These are phyloP conservation scores for Trichophaea hybrida DNA, from an alignment of 2,329 filamentous ascomycete genomes.

Conservation along the genomic window DNA sequence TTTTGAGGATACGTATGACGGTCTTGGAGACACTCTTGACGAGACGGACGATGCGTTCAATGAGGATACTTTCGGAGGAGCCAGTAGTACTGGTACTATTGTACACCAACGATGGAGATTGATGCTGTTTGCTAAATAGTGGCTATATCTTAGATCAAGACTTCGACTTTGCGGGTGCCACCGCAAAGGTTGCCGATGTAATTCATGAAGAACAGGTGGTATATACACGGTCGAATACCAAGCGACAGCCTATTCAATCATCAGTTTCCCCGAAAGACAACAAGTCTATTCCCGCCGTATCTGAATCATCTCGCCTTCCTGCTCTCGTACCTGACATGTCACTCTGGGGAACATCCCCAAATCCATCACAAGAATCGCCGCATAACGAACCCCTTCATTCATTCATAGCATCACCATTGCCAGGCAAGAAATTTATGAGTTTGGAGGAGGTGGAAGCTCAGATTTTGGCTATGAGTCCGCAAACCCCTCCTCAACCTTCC, in stretches of 20 bases:
- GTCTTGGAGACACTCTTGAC: conserved; percentile 75
- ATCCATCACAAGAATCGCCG: conserved; percentile 26
- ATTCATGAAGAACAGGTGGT: conserved; percentile 85
- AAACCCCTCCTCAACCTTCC: conserved; percentile 14
- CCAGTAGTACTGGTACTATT: conserved; percentile 32
- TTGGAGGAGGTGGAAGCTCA: conserved; percentile 92
- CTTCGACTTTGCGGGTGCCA: conserved; percentile 93
- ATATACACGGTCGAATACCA: conserved; percentile 59
- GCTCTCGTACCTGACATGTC: conserved; percentile 86
- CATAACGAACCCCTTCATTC: conserved; percentile 10
- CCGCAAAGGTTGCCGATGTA: conserved; percentile 68
- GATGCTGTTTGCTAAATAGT: background rate
- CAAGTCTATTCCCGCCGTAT: conserved; percentile 76
- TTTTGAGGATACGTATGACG: conserved; percentile 96
- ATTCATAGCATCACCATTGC: conserved; percentile 23
- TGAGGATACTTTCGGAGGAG: conserved; percentile 74
- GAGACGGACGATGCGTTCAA: conserved; percentile 92
- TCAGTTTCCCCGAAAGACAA: conserved; percentile 44
- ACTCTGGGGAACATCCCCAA: conserved; percentile 53
- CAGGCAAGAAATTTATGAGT: conserved; percentile 68
- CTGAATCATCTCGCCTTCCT: conserved; percentile 66
- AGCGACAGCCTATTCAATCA: conserved; percentile 30
- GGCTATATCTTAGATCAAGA: conserved; percentile 51
- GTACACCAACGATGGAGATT: background rate
- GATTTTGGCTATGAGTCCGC: conserved; percentile 50